Base-by-base conservation (phyloP, 2,329 filamentous ascomycete genomes). In the Epicoccum nigrum region DNA sequence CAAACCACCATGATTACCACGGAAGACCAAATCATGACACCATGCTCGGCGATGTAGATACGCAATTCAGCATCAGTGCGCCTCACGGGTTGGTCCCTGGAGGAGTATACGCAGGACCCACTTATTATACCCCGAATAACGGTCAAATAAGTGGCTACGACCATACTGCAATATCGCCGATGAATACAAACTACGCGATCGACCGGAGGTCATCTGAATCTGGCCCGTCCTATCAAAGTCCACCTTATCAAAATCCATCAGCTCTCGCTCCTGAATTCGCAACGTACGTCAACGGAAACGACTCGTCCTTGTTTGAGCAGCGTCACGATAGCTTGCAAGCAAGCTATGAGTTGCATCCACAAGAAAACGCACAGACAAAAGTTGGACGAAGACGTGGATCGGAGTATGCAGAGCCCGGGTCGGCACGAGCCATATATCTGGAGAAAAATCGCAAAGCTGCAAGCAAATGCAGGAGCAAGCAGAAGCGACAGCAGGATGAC, bases 391-490 rank as follows among this genome's bases (percentile, higher is more conserved):
- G 60, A 39, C 57, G 59, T 27, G 59, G 45, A 9, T 60, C 55
- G 2, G 56, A 60, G 9, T 56, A 57, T 19, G 60, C 58, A 3
- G 67, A 64, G 20, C 59, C 63, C 1, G 62, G 61, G 6, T 66
- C 67, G 7, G 66, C 64, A 25, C 56, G 69, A 12, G 66, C 63
- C 6, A 50, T 65, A n/a, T 70, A 69, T 59, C 77, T 89, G 0
- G 84, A 88, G 69, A 82, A 87, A 48, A 91, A 91, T 67, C 80
- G 87, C 6, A 74, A 87, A 6, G 88, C 88, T 0, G 88, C 88
- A 1, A 87, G 83, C 63, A 90, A 89, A 63, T 90, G 87, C 63
- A 81, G 88, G 4, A 82, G 83, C 61, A 89, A 89, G 72, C 83
- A 84, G 66, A 84, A 83, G 64, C 75, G 77, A 53, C 78, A 81